These are phyloP conservation scores for Colletotrichum higginsianum DNA, from an alignment of 2,329 filamentous ascomycete species.

Conservation along the genomic window DNA sequence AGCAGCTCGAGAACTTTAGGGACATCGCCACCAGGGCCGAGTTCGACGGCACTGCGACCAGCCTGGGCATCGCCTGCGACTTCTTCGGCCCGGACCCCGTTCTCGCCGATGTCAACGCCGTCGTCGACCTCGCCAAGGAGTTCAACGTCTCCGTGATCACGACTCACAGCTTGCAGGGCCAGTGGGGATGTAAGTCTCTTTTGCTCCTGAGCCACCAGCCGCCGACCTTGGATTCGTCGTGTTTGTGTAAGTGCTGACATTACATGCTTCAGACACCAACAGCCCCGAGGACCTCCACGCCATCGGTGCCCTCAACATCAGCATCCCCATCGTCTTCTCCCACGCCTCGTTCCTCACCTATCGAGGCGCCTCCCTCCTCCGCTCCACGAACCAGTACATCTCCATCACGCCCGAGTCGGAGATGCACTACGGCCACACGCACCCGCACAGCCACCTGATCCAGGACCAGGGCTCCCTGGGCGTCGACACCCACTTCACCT, in stretches of 20 bases:
- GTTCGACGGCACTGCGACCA: conserved; percentile 50
- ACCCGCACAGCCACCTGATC: conserved; percentile 58
- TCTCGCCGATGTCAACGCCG: conserved; percentile 47
- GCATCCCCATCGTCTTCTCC: conserved; percentile 66
- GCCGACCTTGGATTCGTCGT: no score
- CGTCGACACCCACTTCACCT: conserved; percentile 69
- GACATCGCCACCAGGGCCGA: conserved; percentile 51
- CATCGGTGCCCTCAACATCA: conserved; percentile 58
- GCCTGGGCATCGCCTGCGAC: conserved; percentile 61
- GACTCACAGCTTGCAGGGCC: conserved; percentile 58
- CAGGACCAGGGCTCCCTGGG: conserved; percentile 68
- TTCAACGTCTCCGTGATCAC: conserved; percentile 62
- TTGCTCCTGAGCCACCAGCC: no score
- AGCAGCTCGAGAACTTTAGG: conserved; percentile 57
- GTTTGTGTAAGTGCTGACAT: not conserved
- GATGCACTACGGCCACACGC: conserved; percentile 70
- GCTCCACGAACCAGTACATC: conserved; percentile 65
- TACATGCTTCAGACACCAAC: conserved; percentile 48
- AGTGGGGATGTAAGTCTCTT: conserved; percentile 53
- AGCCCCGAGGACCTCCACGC: conserved; percentile 55
- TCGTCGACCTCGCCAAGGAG: conserved; percentile 54
- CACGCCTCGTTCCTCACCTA: conserved; percentile 63
- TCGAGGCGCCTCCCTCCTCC: conserved; percentile 58
- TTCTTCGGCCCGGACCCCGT: conserved; percentile 49
- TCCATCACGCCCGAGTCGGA: conserved; percentile 73